phyloP scores from a whole-genome alignment of 176 grass and related monocot species.

The Tillandsia fasciculata region DNA sequence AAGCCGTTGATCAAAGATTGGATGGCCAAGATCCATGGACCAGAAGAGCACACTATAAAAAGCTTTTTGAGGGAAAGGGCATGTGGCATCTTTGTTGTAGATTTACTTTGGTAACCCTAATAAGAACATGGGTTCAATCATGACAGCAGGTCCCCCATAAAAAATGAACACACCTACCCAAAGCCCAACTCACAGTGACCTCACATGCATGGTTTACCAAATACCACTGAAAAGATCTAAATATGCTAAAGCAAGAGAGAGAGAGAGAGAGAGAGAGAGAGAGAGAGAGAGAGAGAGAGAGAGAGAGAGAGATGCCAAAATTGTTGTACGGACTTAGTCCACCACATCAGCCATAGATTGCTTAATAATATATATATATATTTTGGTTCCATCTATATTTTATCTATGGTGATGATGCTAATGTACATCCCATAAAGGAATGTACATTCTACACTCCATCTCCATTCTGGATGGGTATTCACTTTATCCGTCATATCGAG shows the following conservation, averaged over 20 bases:
- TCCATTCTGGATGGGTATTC: no score
- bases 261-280: neutral
- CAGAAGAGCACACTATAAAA: conserved; percentile 1
- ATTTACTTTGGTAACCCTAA: neutral
- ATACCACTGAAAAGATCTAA: neutral
- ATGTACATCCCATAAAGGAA: no score
- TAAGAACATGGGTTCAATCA: conserved; percentile 6
- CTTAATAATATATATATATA: no score
- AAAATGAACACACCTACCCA: neutral
- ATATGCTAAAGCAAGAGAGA: neutral
- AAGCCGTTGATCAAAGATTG: neutral
- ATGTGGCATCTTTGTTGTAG: neutral
- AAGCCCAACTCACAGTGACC: neutral
- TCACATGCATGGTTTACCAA: neutral
- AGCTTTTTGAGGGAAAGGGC: neutral
- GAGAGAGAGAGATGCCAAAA: neutral
- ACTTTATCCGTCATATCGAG: no score
- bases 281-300: neutral
- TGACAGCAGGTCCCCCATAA: neutral
- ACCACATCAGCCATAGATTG: no score
- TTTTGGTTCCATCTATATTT: no score
- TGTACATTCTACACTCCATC: no score
- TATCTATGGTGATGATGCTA: no score
- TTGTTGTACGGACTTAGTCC: neutral
- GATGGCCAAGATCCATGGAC: neutral